Percentiles rank a stretch among this genome's conserved stretches.
Conservation (phyloP, 768 basidiomycete genomes). For the Vararia minispora region DNA sequence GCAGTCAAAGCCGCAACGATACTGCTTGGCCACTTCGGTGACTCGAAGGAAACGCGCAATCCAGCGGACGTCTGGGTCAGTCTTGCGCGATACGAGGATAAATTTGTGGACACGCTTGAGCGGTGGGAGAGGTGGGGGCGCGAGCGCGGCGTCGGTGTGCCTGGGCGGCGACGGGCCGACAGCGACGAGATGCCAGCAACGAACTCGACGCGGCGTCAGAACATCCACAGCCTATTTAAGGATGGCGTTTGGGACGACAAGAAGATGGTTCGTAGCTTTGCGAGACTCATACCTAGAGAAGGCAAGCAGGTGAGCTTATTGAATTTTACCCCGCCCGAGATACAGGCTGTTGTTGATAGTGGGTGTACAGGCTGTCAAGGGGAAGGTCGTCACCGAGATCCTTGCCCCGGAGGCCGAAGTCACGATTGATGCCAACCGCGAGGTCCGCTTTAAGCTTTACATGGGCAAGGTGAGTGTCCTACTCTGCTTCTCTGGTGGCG, state of each 20-base stretch:
- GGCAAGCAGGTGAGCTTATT: neutral
- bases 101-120: constrained; percentile 51
- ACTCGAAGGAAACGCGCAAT: constrained; percentile 18
- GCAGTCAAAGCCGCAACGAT: constrained; percentile 48
- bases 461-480: constrained; percentile 45
- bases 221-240: constrained; percentile 33
- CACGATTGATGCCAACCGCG: constrained; percentile 52
- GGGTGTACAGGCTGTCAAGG: constrained; percentile 25
- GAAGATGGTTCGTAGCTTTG: constrained; percentile 77
- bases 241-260: constrained; percentile 54
- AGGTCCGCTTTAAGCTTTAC: constrained; percentile 62
- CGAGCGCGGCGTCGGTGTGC: constrained; percentile 9
- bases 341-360: neutral
- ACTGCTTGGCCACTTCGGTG: constrained; percentile 6
- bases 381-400: constrained; percentile 31
- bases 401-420: constrained; percentile 35
- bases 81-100: constrained; percentile 72
- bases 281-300: too few species aligned
- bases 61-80: constrained; percentile 59
- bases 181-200: constrained; percentile 25
- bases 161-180: constrained; percentile 12
- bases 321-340: neutral
- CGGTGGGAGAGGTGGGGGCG: constrained; percentile 48
- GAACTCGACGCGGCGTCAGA: constrained; percentile 26
- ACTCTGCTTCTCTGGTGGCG: constrained; percentile 3